A percentile compares a stretch with the other conserved stretches of the same genome.
phyloP scores from a whole-genome alignment of 805 yeast genomes.

The Schwanniomyces vanrijiae region DNA sequence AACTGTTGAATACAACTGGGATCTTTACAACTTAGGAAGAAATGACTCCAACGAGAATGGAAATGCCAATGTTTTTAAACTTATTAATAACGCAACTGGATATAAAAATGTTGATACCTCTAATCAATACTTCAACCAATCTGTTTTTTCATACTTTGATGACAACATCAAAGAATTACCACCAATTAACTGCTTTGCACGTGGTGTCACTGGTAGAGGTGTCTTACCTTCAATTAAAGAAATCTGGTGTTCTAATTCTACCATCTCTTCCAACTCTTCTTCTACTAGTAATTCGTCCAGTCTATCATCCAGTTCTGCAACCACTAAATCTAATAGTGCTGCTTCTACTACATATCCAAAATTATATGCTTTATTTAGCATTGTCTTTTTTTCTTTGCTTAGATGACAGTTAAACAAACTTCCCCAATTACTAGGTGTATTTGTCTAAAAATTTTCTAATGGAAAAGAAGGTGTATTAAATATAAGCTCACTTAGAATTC shows the following conservation, averaged over 20 bases:
- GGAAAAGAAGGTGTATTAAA: too few relatives aligned
- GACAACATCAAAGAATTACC: constrained; percentile 27
- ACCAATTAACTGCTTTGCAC: constrained; percentile 36
- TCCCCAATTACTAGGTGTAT: too few relatives aligned
- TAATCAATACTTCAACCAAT: constrained; percentile 26
- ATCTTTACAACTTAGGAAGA: constrained; percentile 49
- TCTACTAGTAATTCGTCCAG: neutral
- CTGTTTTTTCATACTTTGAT: constrained; percentile 28
- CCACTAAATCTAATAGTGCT: too few relatives aligned
- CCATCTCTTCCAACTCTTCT: neutral
- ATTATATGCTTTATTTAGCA: constrained; percentile 6
- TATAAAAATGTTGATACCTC: constrained; percentile 34
- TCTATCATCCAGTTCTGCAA: too few relatives aligned
- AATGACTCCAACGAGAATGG: constrained; percentile 32
- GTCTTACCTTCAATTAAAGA: constrained; percentile 29
- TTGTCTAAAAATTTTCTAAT: too few relatives aligned
- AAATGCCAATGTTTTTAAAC: constrained; percentile 47
- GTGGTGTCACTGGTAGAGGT: constrained; percentile 31
- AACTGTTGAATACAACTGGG: constrained; percentile 49
- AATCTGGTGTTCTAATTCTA: constrained; percentile 24
- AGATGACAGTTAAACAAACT: too few relatives aligned
- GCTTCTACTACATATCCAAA: constrained; percentile 1
- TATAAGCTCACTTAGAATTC: too few relatives aligned
- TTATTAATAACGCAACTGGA: constrained; percentile 37
- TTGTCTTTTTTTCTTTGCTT: too few relatives aligned